A percentile compares a stretch with the other conserved stretches of the same genome.
phyloP scores from a whole-genome alignment of 495 filamentous ascomycete species.

The Glonium stellatum region DNA sequence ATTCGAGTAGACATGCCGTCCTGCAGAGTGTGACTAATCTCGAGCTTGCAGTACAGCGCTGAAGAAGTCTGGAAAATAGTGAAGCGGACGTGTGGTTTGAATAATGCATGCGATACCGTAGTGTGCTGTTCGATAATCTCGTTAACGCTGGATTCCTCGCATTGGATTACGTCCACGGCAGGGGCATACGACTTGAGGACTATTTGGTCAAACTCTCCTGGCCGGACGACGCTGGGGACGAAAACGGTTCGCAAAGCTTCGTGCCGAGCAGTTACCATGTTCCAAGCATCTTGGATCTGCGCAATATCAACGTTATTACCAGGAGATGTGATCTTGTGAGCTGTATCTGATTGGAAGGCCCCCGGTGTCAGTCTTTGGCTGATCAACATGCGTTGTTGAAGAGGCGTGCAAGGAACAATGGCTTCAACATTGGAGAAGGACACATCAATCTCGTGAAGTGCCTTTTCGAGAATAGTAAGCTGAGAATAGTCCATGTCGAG shows the following conservation, averaged over 20 bases:
- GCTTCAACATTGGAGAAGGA: constrained; percentile 37
- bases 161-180: constrained; percentile 35
- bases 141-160: constrained; percentile 32
- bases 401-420: constrained; percentile 41
- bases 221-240: constrained; percentile 43
- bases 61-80: constrained; percentile 41
- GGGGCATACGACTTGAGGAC: constrained; percentile 37
- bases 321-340: constrained; percentile 40
- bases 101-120: constrained; percentile 33
- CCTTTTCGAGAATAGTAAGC: constrained; percentile 36
- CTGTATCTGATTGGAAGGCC: constrained; percentile 43
- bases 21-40: constrained; percentile 51
- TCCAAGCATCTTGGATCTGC: constrained; percentile 46
- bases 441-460: constrained; percentile 40
- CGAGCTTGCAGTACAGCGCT: constrained; percentile 43
- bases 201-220: constrained; percentile 46
- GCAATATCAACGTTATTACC: constrained; percentile 34
- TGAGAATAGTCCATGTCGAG: constrained; percentile 36
- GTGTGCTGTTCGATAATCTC: constrained; percentile 22
- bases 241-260: constrained; percentile 50
- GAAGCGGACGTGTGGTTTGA: constrained; percentile 38
- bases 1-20: constrained; percentile 46
- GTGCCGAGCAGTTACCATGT: constrained; percentile 46
- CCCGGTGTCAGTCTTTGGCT: constrained; percentile 43
- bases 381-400: constrained; percentile 42